Evolutionary conservation across 1,139 yeast species (phyloP).

Genomic region (Hyphopichia pseudoburtonii): DNA sequence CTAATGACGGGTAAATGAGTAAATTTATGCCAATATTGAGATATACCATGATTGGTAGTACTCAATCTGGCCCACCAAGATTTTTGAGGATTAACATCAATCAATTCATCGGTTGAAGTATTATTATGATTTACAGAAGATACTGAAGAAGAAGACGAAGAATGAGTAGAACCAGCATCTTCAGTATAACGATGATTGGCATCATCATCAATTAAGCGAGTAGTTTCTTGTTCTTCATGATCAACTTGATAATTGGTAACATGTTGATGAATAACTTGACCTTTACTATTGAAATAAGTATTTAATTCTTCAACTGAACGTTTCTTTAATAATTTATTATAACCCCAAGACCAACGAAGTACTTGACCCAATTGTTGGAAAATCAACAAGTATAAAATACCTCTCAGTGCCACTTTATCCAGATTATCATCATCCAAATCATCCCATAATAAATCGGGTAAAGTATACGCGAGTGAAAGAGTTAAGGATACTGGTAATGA

Average conservation of each 20-base stretch:
- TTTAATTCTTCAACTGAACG: constrained; percentile 44
- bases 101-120: neutral
- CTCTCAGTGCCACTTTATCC: constrained; percentile 77
- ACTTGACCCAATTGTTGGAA: constrained; percentile 87
- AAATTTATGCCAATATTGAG: constrained; percentile 4
- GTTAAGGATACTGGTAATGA: constrained; percentile 79
- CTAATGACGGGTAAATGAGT: constrained; percentile 13
- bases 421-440: constrained; percentile 62
- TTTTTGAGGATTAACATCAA: neutral
- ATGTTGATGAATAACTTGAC: constrained; percentile 6
- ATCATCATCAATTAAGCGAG: constrained; percentile 7
- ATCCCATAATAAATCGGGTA: constrained; percentile 76
- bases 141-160: neutral
- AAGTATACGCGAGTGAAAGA: constrained; percentile 65
- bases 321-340: constrained; percentile 64
- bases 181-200: neutral
- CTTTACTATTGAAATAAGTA: constrained; percentile 21
- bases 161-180: neutral
- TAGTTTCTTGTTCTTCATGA: neutral
- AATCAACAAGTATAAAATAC: constrained; percentile 70
- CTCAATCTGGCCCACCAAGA: neutral
- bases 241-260: neutral
- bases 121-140: neutral
- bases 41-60: neutral
- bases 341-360: constrained; percentile 92